phyloP scores from a whole-genome alignment of 495 filamentous ascomycete species.

The Lindgomyces ingoldianus region DNA sequence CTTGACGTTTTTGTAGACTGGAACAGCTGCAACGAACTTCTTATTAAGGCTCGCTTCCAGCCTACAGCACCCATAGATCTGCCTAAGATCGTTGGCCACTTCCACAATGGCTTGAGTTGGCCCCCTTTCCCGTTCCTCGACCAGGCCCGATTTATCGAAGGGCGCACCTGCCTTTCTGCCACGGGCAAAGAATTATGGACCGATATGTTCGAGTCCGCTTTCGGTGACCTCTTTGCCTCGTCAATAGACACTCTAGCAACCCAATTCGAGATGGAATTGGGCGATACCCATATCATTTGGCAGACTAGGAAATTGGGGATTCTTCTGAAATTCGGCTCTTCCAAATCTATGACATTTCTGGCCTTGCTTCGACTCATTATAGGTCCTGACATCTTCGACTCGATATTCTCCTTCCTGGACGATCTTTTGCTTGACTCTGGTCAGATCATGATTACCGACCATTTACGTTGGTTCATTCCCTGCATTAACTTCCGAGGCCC shows the following conservation, averaged over 20 bases:
- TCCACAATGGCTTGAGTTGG: neutral
- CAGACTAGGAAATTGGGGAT: too few species aligned
- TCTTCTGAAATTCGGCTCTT: too few species aligned
- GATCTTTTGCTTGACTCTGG: neutral
- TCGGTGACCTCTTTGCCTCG: too few species aligned
- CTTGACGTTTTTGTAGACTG: neutral
- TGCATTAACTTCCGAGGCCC: neutral
- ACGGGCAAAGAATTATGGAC: too few species aligned
- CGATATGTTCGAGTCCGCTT: too few species aligned
- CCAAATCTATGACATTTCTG: neutral
- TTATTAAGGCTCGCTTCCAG: neutral
- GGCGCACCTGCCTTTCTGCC: too few species aligned
- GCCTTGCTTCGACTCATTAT: neutral
- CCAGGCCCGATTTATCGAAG: too few species aligned
- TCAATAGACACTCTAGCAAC: too few species aligned
- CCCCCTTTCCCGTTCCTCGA: too few species aligned
- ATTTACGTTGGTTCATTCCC: neutral
- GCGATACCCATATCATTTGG: too few species aligned
- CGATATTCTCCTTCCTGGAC: neutral
- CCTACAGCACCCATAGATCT: neutral
- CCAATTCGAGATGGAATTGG: too few species aligned
- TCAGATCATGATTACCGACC: neutral
- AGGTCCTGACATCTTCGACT: neutral
- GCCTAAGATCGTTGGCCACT: neutral
- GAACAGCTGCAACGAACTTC: neutral